Evolutionary conservation across 2,329 filamentous ascomycete species (phyloP), one percentile per base, ranked within the genome.

Genomic region (Xylariaceae sp.): DNA sequence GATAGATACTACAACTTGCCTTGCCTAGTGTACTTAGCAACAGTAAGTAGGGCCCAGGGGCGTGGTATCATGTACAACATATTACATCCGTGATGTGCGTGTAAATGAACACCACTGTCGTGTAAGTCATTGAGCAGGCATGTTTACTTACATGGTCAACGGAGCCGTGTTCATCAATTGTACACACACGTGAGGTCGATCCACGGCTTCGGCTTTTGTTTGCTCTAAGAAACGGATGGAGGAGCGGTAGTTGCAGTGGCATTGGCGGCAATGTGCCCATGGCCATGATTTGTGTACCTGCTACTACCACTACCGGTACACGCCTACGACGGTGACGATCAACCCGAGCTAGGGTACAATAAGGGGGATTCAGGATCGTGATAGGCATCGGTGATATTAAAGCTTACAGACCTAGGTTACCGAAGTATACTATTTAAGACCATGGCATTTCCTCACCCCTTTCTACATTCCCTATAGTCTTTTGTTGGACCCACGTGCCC

Each of bases 241-340:
- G 19, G 19, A 19, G 19, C 35, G 35, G 35, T 11, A 9, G 63
- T 58, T 60, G 46, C 40, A 60, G 55, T 57, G 56, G 48, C 58
- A 61, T 59, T 64, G 61, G 60, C 48, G 55, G 60, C 55, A 53
- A 59, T 62, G 59, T 51, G 57, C 58, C 60, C 53, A 61, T 54
- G 55, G 47, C 37, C 27, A 29, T 51, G 35, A 37, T 11, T 37
- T 37, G 3, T 37, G 35, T 11, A 7, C 35, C 35, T 37, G 35
- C 37, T 43, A 19, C 19, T 19, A 19, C 19, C 19, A 19, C 19
- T 19, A 19, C 19, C 19, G 19, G 19, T 19, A 19, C 19, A 19
- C 19, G 19, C 19, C 19, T 19, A 19, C 19, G 19, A 19, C 19
- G 19, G 19, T 19, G 27, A 42, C 50, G 51, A 51, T 58, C 57